Evolutionary conservation across 371 early-diverging fungal species (phyloP).

Genomic region (Synchytrium microbalum): DNA sequence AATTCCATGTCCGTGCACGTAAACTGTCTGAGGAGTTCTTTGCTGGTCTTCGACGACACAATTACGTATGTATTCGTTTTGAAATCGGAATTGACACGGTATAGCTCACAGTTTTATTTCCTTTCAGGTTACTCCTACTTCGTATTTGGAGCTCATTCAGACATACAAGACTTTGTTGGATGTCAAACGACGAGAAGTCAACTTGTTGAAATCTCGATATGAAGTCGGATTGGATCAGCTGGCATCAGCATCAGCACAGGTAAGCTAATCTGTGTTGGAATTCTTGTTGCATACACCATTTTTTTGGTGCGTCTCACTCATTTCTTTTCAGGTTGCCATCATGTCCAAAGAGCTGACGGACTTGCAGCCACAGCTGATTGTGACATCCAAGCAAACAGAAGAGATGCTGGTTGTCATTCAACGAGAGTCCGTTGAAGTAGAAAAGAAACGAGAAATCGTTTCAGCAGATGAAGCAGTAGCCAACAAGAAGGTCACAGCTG

Average conservation of each 20-base stretch:
- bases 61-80: slow-evolving; percentile 24
- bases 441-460: slow-evolving; percentile 43
- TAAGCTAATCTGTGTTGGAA: not conserved
- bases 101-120: not conserved
- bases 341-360: slow-evolving; percentile 45
- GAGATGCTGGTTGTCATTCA: slow-evolving; percentile 42
- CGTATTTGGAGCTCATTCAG: slow-evolving; percentile 45
- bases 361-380: slow-evolving; percentile 44
- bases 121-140: slow-evolving; percentile 39
- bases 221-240: slow-evolving; percentile 47
- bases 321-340: slow-evolving; percentile 21
- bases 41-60: slow-evolving; percentile 35
- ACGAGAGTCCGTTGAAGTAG: slow-evolving; percentile 42
- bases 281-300: not conserved
- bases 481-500: slow-evolving; percentile 44
- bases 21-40: slow-evolving; percentile 33
- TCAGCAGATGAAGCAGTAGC: slow-evolving; percentile 46
- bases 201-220: slow-evolving; percentile 36
- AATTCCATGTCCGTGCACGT: slow-evolving; percentile 37
- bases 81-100: not conserved
- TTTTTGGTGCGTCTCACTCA: not conserved
- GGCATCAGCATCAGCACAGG: slow-evolving; percentile 39
- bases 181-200: slow-evolving; percentile 38
- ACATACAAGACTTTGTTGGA: slow-evolving; percentile 43
- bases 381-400: slow-evolving; percentile 44